Conservation (phyloP, 768 basidiomycete species). For the Arthromyces matolae region DNA sequence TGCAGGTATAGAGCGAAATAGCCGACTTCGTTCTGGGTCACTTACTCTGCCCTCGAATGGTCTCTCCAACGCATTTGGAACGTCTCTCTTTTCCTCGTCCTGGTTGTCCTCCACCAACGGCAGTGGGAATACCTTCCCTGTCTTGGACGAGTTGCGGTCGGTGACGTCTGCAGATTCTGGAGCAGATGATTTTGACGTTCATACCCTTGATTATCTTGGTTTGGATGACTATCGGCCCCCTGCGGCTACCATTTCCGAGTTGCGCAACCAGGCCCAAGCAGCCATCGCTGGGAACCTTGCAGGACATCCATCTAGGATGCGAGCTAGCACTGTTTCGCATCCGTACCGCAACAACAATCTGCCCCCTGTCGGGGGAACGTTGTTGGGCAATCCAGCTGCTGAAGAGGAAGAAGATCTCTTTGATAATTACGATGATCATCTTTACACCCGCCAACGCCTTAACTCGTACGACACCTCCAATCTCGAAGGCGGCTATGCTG, state of each 20-base stretch:
- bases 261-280: slow-evolving; percentile 86
- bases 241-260: slow-evolving; percentile 84
- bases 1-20: slow-evolving; percentile 60
- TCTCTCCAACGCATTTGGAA: slow-evolving; percentile 79
- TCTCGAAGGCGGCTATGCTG: slow-evolving; percentile 48
- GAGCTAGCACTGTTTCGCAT: slow-evolving; percentile 91
- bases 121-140: slow-evolving; percentile 53
- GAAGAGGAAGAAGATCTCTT: slow-evolving; percentile 78
- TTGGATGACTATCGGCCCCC: slow-evolving; percentile 81
- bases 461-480: slow-evolving; percentile 57
- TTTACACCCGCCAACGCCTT: slow-evolving; percentile 54
- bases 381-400: slow-evolving; percentile 61
- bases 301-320: slow-evolving; percentile 66
- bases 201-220: slow-evolving; percentile 95
- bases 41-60: slow-evolving; percentile 80
- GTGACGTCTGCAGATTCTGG: slow-evolving; percentile 74
- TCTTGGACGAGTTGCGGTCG: slow-evolving; percentile 79
- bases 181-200: slow-evolving; percentile 87
- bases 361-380: slow-evolving; percentile 53
- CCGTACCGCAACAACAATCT: slow-evolving; percentile 83
- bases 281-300: slow-evolving; percentile 83
- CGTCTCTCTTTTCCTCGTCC: slow-evolving; percentile 85
- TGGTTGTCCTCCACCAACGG: slow-evolving; percentile 72
- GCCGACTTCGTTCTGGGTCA: slow-evolving; percentile 89
- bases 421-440: slow-evolving; percentile 53